Conservation (phyloP, 2,329 filamentous ascomycete species). For the Hypoxylon sp. region DNA sequence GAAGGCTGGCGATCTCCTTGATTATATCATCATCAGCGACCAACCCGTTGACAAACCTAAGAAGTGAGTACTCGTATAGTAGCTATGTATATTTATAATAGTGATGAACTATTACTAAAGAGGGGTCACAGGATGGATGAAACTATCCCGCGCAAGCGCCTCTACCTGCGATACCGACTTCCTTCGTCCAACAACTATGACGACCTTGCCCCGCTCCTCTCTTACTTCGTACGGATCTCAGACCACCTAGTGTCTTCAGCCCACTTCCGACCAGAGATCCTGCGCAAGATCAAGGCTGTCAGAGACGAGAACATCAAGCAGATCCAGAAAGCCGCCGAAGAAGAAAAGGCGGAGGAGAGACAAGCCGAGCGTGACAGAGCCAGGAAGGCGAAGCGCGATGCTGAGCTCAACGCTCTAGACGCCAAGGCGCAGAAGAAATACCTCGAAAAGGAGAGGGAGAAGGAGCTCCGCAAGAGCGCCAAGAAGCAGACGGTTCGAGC, state of each 20-base stretch:
- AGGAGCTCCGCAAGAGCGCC: conserved; percentile 71
- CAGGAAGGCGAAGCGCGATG: conserved; percentile 92
- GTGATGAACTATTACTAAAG: conserved; percentile 16
- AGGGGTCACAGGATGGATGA: conserved; percentile 79
- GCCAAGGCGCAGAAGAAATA: conserved; percentile 90
- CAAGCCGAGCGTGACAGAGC: conserved; percentile 74
- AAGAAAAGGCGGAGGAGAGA: conserved; percentile 70
- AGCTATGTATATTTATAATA: not conserved
- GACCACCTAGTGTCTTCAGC: conserved; percentile 82
- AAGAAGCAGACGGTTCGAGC: conserved; percentile 70
- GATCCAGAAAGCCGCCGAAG: conserved; percentile 84
- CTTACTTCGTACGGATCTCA: conserved; percentile 85
- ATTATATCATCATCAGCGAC: conserved; percentile 91
- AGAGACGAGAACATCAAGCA: conserved; percentile 86
- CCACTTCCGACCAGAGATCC: conserved; percentile 91
- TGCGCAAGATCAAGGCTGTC: conserved; percentile 83
- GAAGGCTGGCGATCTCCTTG: conserved; percentile 82
- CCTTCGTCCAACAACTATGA: conserved; percentile 75
- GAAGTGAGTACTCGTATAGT: conserved; percentile 70
- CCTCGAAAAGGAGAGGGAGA: conserved; percentile 84
- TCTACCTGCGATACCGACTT: conserved; percentile 83
- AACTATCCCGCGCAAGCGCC: conserved; percentile 85
- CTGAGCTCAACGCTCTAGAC: conserved; percentile 80
- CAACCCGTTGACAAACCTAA: conserved; percentile 89
- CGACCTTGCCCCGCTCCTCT: conserved; percentile 80